Conservation (phyloP, 31 red algal genomes). For the Odonthalia washingtoniensis region DNA sequence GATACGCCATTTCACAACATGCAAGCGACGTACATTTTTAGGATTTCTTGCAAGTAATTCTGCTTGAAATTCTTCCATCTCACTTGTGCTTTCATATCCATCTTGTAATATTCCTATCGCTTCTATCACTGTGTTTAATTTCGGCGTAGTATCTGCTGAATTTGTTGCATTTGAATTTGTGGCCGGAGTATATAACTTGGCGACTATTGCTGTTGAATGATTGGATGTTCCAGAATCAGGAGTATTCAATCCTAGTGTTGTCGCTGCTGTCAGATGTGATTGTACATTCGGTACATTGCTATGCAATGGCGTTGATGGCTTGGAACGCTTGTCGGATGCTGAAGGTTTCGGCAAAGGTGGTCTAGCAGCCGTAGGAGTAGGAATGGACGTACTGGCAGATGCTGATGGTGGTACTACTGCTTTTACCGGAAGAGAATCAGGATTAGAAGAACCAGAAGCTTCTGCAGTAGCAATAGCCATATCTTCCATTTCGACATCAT, state of each 20-base stretch:
- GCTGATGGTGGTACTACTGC: too few relatives aligned
- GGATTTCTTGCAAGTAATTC: slow-evolving; percentile 64
- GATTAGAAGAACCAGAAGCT: not conserved
- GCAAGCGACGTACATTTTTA: slow-evolving; percentile 49
- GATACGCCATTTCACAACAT: slow-evolving; percentile 59
- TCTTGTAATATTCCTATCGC: slow-evolving; percentile 67
- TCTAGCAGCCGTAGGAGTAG: not conserved
- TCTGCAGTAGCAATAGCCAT: not conserved
- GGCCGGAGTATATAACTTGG: slow-evolving; percentile 82
- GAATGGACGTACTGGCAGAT: not conserved
- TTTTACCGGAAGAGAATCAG: not conserved
- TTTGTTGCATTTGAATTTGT: not conserved
- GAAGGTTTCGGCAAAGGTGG: not conserved
- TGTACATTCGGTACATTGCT: too few relatives aligned
- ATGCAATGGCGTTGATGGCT: not conserved
- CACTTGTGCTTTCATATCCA: slow-evolving; percentile 20
- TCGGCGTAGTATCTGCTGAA: not conserved
- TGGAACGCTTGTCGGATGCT: not conserved
- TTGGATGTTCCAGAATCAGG: slow-evolving; percentile 54
- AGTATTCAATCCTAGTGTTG: slow-evolving; percentile 66
- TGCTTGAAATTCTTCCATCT: slow-evolving; percentile 28
- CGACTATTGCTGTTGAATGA: slow-evolving; percentile 53
- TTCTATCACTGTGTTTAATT: slow-evolving; percentile 56
- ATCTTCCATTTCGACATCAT: too few relatives aligned
- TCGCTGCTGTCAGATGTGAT: not conserved